Percentiles rank a stretch among this genome's conserved stretches.
These are phyloP conservation scores for Ustilago hordei DNA, from an alignment of 1,284 basidiomycete species.

Conservation along the genomic window DNA sequence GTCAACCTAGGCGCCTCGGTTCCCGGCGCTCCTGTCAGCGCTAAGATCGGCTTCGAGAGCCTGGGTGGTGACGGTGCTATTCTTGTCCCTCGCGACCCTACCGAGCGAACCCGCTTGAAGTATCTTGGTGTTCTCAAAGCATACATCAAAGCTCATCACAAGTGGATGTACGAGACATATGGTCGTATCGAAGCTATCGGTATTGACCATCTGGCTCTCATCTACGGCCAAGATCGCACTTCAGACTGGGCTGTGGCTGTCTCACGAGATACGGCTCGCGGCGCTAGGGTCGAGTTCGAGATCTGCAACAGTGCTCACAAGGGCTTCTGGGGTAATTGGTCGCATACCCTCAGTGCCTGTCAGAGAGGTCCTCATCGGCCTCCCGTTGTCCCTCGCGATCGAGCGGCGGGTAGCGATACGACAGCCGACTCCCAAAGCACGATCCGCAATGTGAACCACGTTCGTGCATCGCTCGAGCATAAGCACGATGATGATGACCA, in stretches of 20 bases:
- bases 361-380: constrained; percentile 54
- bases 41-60: constrained; percentile 55
- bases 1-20: constrained; percentile 32
- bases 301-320: constrained; percentile 41
- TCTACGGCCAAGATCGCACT: constrained; percentile 56
- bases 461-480: constrained; percentile 7
- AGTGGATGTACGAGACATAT: constrained; percentile 55
- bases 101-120: constrained; percentile 49
- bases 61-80: constrained; percentile 58
- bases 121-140: constrained; percentile 59
- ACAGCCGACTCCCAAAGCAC: neutral
- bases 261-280: constrained; percentile 44
- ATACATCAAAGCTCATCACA: constrained; percentile 54
- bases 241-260: constrained; percentile 62
- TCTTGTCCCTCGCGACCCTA: constrained; percentile 57
- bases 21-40: constrained; percentile 44
- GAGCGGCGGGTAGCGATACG: neutral
- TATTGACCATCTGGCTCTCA: constrained; percentile 50
- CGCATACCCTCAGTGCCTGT: constrained; percentile 50
- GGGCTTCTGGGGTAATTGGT: constrained; percentile 57
- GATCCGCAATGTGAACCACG: constrained; percentile 13
- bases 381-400: constrained; percentile 3
- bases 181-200: constrained; percentile 56
- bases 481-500: constrained; percentile 1
- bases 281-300: constrained; percentile 56